phyloP scores from a whole-genome alignment of 768 basidiomycete species.

The Suillus plorans region DNA sequence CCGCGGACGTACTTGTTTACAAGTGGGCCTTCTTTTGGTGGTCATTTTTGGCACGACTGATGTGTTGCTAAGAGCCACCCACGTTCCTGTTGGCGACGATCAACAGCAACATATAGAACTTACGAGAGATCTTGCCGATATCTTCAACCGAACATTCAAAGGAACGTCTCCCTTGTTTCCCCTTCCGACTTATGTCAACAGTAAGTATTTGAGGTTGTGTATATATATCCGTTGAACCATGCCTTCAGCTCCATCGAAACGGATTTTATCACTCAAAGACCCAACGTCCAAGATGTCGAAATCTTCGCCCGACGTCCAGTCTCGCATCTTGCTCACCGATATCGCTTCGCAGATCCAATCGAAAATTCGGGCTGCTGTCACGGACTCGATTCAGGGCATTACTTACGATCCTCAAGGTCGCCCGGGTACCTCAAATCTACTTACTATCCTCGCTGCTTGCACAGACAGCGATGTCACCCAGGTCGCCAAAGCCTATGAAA shows the following conservation, averaged over 20 bases:
- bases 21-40: conserved; percentile 46
- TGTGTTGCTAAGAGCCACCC: conserved; percentile 61
- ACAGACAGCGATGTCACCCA: conserved; percentile 42
- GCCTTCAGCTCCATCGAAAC: conserved; percentile 66
- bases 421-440: conserved; percentile 81
- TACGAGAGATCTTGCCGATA: conserved; percentile 76
- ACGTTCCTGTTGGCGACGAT: conserved; percentile 96
- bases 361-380: conserved; percentile 82
- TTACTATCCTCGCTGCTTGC: conserved; percentile 80
- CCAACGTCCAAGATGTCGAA: conserved; percentile 95
- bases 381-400: conserved; percentile 75
- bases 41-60: background rate
- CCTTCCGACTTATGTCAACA: conserved; percentile 67
- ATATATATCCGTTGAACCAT: background rate
- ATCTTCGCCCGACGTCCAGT: conserved; percentile 73
- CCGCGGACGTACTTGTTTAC: conserved; percentile 88
- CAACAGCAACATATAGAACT: conserved; percentile 95
- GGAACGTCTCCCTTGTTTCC: conserved; percentile 57
- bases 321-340: conserved; percentile 88
- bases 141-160: conserved; percentile 74
- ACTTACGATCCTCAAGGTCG: conserved; percentile 79
- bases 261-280: conserved; percentile 84
- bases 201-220: conserved; percentile 42
- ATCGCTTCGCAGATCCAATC: conserved; percentile 51
- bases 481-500: conserved; percentile 52